phyloP scores from a whole-genome alignment of 169 alveolate species.

The Plasmodium coatneyi region DNA sequence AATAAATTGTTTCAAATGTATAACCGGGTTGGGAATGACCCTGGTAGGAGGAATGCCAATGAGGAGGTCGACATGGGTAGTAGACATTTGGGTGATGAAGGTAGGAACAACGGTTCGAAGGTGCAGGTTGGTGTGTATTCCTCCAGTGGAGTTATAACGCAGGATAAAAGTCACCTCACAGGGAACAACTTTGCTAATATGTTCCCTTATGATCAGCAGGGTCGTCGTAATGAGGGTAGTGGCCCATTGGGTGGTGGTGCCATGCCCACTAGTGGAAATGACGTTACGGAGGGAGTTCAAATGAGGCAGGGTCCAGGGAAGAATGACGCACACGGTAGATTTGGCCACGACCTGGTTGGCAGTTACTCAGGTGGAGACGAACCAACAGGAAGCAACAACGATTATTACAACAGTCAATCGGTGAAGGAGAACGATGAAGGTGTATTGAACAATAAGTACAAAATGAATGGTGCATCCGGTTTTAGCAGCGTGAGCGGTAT shows the following conservation, averaged over 20 bases:
- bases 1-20: conserved; percentile 50
- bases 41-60: background rate
- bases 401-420: background rate
- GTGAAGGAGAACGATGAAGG: background rate
- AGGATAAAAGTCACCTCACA: background rate
- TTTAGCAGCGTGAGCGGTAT: background rate
- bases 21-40: conserved; percentile 2
- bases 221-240: background rate
- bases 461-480: background rate
- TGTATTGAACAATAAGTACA: background rate
- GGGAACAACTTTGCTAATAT: background rate
- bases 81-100: conserved; percentile 14
- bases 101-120: background rate
- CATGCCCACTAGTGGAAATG: background rate
- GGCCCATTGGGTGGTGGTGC: background rate
- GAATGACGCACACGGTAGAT: background rate
- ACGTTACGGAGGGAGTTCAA: background rate
- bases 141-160: background rate
- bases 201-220: background rate
- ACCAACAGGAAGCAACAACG: background rate
- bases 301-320: background rate
- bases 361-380: background rate
- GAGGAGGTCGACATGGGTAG: conserved; percentile 28
- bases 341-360: background rate
- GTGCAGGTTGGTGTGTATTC: background rate